phyloP scores from a whole-genome alignment of 2,329 filamentous ascomycete genomes.

The Furcasterigmium furcatum region DNA sequence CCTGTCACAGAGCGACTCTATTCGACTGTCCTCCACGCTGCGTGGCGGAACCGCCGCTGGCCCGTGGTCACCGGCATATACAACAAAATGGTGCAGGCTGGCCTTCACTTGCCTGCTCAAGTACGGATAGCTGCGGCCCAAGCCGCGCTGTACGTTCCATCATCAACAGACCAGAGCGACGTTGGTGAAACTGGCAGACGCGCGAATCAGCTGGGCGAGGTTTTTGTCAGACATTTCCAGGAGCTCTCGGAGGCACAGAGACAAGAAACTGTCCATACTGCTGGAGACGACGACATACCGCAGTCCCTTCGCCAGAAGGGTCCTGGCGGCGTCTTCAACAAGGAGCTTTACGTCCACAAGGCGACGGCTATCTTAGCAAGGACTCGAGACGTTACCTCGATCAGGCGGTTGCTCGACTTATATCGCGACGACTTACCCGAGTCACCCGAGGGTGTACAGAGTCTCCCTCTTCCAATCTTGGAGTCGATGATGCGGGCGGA shows the following conservation, averaged over 20 bases:
- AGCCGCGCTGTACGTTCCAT: slow-evolving; percentile 26
- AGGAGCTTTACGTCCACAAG: slow-evolving; percentile 3
- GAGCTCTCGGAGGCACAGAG: too few species aligned
- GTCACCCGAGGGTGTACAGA: slow-evolving; percentile 19
- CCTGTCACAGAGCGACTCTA: slow-evolving; percentile 46
- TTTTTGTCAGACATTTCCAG: too few species aligned
- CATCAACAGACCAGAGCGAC: too few species aligned
- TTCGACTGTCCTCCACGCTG: slow-evolving; percentile 48
- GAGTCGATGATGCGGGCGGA: slow-evolving; percentile 67
- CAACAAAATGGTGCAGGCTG: slow-evolving; percentile 36
- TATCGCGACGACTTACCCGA: slow-evolving; percentile 42
- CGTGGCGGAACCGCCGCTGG: slow-evolving; percentile 41
- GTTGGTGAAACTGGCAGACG: too few species aligned
- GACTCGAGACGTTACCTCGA: slow-evolving; percentile 46
- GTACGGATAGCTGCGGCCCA: slow-evolving; percentile 39
- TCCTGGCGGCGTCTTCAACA: too few species aligned
- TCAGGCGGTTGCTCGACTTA: slow-evolving; percentile 52
- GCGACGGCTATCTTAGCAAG: slow-evolving; percentile 29
- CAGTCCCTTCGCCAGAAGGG: too few species aligned
- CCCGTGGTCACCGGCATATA: slow-evolving; percentile 37
- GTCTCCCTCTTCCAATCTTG: slow-evolving; percentile 53
- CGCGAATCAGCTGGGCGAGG: too few species aligned
- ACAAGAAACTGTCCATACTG: too few species aligned
- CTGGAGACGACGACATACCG: too few species aligned
- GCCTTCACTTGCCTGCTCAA: slow-evolving; percentile 38